Conservation (phyloP, 768 basidiomycete species). For the Boletus bicolor region DNA sequence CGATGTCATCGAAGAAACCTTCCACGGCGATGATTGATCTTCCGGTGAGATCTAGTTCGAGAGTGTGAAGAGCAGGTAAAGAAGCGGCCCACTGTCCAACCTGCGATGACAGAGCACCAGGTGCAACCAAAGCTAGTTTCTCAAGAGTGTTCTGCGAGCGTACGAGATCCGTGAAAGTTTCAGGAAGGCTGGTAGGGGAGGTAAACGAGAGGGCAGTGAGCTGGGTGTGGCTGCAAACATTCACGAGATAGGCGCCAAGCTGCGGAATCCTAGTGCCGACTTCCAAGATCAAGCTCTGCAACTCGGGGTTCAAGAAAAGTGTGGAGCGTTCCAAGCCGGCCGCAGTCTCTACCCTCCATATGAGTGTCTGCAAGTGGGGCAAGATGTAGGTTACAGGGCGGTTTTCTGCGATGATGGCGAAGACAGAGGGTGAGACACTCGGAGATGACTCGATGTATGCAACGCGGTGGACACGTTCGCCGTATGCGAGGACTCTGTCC, state of each 20-base stretch:
- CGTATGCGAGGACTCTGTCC: conserved; percentile 62
- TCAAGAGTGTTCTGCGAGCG: conserved; percentile 57
- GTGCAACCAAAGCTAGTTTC: conserved; percentile 63
- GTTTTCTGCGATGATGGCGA: conserved; percentile 62
- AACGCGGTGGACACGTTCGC: conserved; percentile 63
- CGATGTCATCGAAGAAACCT: conserved; percentile 74
- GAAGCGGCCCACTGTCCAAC: conserved; percentile 75
- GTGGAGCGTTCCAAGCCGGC: conserved; percentile 61
- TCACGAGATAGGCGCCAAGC: conserved; percentile 58
- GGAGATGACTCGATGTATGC: conserved; percentile 67
- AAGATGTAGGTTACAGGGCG: conserved; percentile 63
- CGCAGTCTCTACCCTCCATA: conserved; percentile 69
- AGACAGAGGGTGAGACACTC: conserved; percentile 61
- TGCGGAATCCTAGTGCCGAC: conserved; percentile 55
- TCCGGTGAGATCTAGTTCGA: conserved; percentile 72
- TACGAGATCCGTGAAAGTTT: conserved; percentile 65
- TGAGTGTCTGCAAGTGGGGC: conserved; percentile 64
- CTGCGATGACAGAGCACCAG: conserved; percentile 66
- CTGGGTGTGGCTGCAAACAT: conserved; percentile 60
- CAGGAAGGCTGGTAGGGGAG: conserved; percentile 67
- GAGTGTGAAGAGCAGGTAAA: conserved; percentile 55
- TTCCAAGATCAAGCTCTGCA: conserved; percentile 62
- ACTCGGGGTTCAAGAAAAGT: conserved; percentile 63
- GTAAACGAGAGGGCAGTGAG: conserved; percentile 68
- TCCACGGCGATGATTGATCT: conserved; percentile 68